These are phyloP conservation scores for Agrostemma githago DNA, from an alignment of 148 eudicot species.

Conservation along the genomic window DNA sequence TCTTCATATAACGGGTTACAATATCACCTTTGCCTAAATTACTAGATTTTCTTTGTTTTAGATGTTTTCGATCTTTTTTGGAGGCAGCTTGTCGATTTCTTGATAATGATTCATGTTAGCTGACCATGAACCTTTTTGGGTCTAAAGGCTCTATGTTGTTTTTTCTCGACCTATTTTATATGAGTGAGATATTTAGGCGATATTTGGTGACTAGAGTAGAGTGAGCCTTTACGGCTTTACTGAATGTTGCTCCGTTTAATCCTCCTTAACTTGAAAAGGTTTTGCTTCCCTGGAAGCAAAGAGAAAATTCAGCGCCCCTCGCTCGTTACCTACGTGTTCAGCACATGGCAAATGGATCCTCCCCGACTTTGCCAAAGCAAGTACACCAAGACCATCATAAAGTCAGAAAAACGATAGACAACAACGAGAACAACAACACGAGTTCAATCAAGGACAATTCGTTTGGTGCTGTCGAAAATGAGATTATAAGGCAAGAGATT, in stretches of 20 bases:
- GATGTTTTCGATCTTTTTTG: too few relatives aligned
- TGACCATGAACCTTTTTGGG: too few relatives aligned
- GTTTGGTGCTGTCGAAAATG: conserved; percentile 16
- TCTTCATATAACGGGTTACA: background rate
- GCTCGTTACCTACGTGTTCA: conserved; percentile 40
- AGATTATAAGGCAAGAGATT: conserved; percentile 25
- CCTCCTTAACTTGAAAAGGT: conserved; percentile 58
- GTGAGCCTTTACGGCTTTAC: conserved; percentile 6
- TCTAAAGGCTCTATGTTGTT: too few relatives aligned
- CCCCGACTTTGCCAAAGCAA: conserved; percentile 26
- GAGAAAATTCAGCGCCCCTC: conserved; percentile 69
- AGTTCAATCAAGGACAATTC: conserved; percentile 13
- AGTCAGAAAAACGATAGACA: conserved; percentile 26
- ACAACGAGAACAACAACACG: conserved; percentile 17
- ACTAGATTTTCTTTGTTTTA: too few relatives aligned
- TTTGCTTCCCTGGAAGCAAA: conserved; percentile 95
- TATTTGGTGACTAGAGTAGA: background rate
- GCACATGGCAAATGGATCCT: conserved; percentile 29
- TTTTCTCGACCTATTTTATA: background rate
- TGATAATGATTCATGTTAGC: too few relatives aligned
- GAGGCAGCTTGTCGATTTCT: too few relatives aligned
- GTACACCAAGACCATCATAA: conserved; percentile 32
- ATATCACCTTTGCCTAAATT: too few relatives aligned
- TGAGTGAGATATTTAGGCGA: conserved; percentile 7
- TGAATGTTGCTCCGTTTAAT: conserved; percentile 11